phyloP scores from a whole-genome alignment of 1,284 basidiomycete genomes.

The Xerocomus subilludens region DNA sequence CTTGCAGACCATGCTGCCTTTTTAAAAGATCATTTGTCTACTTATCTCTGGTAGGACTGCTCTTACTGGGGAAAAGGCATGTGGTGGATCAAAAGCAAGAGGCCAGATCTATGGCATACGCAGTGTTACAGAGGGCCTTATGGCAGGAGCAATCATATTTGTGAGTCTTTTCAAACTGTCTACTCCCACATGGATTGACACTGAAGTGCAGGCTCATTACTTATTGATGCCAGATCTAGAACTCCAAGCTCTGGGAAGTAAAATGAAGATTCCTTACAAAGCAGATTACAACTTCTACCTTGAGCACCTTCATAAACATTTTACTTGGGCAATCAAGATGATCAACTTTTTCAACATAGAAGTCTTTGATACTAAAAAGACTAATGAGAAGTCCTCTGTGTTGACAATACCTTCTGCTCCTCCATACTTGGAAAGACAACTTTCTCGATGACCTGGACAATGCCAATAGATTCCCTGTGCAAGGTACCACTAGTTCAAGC shows the following conservation, averaged over 20 bases:
- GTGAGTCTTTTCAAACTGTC: constrained; percentile 11
- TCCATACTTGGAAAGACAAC: constrained; percentile 10
- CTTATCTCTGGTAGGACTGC: constrained; percentile 12
- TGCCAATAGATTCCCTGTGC: too few relatives aligned
- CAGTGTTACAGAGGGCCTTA: constrained; percentile 15
- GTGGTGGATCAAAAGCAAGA: constrained; percentile 19
- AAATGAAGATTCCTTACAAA: constrained; percentile 21
- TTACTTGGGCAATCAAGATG: constrained; percentile 4
- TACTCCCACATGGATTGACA: neutral
- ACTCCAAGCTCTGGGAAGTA: constrained; percentile 1
- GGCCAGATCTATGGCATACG: neutral
- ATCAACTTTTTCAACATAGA: constrained; percentile 8
- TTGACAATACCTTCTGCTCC: neutral
- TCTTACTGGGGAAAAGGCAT: neutral
- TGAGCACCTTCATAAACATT: neutral
- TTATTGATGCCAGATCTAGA: constrained; percentile 10
- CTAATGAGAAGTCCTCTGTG: neutral
- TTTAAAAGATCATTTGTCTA: constrained; percentile 7
- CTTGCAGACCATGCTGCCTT: neutral
- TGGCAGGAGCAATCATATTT: neutral
- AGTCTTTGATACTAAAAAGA: constrained; percentile 1
- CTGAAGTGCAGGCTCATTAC: constrained; percentile 8
- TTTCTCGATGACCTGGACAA: constrained; percentile 12
- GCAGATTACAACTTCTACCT: constrained; percentile 27
- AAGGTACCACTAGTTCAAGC: too few relatives aligned